Percentiles rank a stretch among this genome's conserved stretches.
phyloP scores from a whole-genome alignment of 2,329 filamentous ascomycete genomes.

The Ramularia endophylla region DNA sequence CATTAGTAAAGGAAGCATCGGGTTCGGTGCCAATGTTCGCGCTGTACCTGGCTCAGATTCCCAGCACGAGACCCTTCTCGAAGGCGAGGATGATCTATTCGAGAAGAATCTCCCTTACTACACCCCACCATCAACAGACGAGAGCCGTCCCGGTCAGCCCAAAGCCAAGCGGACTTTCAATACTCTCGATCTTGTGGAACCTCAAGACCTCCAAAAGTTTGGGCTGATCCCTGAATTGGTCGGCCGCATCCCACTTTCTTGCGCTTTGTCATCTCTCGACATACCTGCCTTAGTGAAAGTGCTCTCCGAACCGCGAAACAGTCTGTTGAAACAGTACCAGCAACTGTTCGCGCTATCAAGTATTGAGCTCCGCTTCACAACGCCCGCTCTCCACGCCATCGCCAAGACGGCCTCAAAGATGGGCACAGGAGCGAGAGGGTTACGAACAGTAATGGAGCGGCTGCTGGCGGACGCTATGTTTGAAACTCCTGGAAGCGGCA shows the following conservation, averaged over 20 bases:
- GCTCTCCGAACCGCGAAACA: constrained; percentile 86
- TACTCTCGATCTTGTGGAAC: constrained; percentile 60
- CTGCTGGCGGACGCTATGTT: constrained; percentile 43
- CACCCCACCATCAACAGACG: constrained; percentile 22
- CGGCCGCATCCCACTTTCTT: constrained; percentile 87
- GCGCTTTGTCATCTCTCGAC: constrained; percentile 72
- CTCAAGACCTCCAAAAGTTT: constrained; percentile 63
- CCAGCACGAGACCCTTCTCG: constrained; percentile 53
- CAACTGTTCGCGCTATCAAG: constrained; percentile 77
- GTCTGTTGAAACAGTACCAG: constrained; percentile 79
- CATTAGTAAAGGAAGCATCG: constrained; percentile 80
- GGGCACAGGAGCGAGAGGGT: constrained; percentile 61
- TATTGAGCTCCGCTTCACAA: constrained; percentile 75
- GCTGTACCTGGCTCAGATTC: constrained; percentile 27
- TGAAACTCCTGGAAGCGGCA: constrained; percentile 41
- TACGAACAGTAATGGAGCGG: constrained; percentile 45
- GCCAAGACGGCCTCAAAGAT: constrained; percentile 63
- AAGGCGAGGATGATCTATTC: constrained; percentile 52
- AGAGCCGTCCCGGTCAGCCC: constrained; percentile 31
- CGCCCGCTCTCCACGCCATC: constrained; percentile 71
- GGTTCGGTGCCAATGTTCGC: constrained; percentile 80
- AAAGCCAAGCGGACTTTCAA: constrained; percentile 61
- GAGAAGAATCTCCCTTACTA: constrained; percentile 46
- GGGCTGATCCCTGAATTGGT: constrained; percentile 92
- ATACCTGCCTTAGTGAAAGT: constrained; percentile 70